Base-by-base conservation (phyloP, 2,329 filamentous ascomycete species). In the Chaetomium sp. region DNA sequence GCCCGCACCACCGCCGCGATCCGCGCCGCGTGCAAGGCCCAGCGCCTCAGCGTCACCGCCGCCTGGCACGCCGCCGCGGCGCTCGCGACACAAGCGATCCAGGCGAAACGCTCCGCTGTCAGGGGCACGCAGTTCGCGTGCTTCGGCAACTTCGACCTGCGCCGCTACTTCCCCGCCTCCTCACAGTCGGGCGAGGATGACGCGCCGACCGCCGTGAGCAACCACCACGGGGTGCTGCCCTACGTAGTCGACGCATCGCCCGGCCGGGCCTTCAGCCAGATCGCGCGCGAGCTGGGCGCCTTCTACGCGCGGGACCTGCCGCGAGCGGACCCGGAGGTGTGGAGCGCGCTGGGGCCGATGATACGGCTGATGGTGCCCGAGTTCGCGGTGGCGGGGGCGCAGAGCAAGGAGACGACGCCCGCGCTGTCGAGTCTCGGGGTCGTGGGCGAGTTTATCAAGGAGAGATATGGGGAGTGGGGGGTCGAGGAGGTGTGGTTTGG, bases 141-240 rank as follows among this genome's bases (percentile, higher is more conserved):
- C 42, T 47, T 47, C 42, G 42, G 42, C 42, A 47, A 47, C 42
- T 47, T 47, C 42, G 42, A 47, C 42, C 42, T 47, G 42, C 42
- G 42, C 42, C 42, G 42, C 42, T 47, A 47, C 42, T 47, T 47
- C 42, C 42, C 42, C 42, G 42, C 31, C 31, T 12, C 38, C 2
- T 45, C 42, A 45, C 42, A 45, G 19, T 47, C 42, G 2, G 42
- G 19, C 42, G 42, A 47, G 19, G n/a, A 21, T 1, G 42, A 47
- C 42, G 42, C 42, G 42, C 42, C 42, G 42, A 47, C 4, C 42
- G 42, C 42, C 0, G 2, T 47, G 42, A 47, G 42, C 42, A 47
- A 47, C 42, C 42, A 47, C 42, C 42, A 47, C 42, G 42, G 42
- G 42, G n/a, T 47, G n/a, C n/a, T 47, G 6, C 42, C 42, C 19